Evolutionary conservation across 2,329 filamentous ascomycete genomes (phyloP).

Genomic region (Ambrosiella cleistominuta): DNA sequence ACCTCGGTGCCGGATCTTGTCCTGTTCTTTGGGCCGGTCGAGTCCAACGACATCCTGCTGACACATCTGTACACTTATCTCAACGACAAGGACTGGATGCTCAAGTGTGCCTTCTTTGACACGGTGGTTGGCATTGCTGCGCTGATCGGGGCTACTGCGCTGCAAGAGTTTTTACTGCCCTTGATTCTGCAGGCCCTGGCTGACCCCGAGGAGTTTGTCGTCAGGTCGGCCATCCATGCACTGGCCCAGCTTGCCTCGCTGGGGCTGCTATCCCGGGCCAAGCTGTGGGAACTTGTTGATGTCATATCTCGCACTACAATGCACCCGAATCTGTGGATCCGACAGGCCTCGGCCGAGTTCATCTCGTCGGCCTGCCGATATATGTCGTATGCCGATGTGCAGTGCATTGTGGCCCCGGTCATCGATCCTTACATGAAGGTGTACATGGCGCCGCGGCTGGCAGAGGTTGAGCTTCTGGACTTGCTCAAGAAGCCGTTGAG

Average conservation of each 20-base stretch:
- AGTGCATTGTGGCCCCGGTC: slow-evolving; percentile 68
- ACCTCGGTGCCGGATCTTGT: slow-evolving; percentile 83
- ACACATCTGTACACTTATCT: slow-evolving; percentile 94
- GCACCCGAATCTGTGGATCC: slow-evolving; percentile 90
- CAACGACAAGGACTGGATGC: slow-evolving; percentile 88
- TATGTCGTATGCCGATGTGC: slow-evolving; percentile 60
- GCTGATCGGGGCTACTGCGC: slow-evolving; percentile 70
- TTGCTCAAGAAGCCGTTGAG: slow-evolving; percentile 67
- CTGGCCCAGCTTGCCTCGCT: slow-evolving; percentile 76
- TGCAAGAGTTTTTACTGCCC: slow-evolving; percentile 90
- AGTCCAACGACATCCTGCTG: slow-evolving; percentile 87
- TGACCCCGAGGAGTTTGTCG: slow-evolving; percentile 83
- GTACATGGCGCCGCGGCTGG: slow-evolving; percentile 44
- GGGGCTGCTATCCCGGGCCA: slow-evolving; percentile 68
- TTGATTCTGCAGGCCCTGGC: slow-evolving; percentile 90
- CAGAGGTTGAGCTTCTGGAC: slow-evolving; percentile 60
- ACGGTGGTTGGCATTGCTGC: slow-evolving; percentile 83
- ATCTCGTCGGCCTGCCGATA: slow-evolving; percentile 59
- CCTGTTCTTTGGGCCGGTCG: slow-evolving; percentile 82
- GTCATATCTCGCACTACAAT: slow-evolving; percentile 71
- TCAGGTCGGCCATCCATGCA: slow-evolving; percentile 77
- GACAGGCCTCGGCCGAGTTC: slow-evolving; percentile 75
- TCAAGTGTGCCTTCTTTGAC: slow-evolving; percentile 94
- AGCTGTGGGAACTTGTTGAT: slow-evolving; percentile 75
- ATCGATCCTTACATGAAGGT: slow-evolving; percentile 69